phyloP scores from a whole-genome alignment of 78 protist genomes.

The slime mould (Dictyostelium discoideum) region dicty_2.7 NC_007090.3:3316001-3316500 shows the following conservation, averaged over 20 bases:
- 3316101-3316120: slow-evolving; percentile 50
- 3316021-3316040: slow-evolving; percentile 28
- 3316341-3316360: background rate
- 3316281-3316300: background rate
- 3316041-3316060: background rate
- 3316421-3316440: background rate
- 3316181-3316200: background rate
- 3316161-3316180: slow-evolving; percentile 19
- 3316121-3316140: slow-evolving; percentile 21
- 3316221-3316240: slow-evolving; percentile 9
- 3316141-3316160: slow-evolving; percentile 66
- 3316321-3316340: background rate
- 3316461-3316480: background rate
- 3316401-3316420: background rate
- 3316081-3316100: background rate
- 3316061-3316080: background rate
- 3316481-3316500: background rate
- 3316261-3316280: slow-evolving; percentile 53
- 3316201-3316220: slow-evolving; percentile 39
- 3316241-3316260: background rate
- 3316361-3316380: background rate
- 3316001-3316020: slow-evolving; percentile 59
- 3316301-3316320: background rate
- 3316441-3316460: background rate
- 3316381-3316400: background rate